Evolutionary conservation across 2,329 filamentous ascomycete genomes (phyloP), one percentile per base, ranked within the genome.

Genomic region (Claviceps humidiphila): DNA sequence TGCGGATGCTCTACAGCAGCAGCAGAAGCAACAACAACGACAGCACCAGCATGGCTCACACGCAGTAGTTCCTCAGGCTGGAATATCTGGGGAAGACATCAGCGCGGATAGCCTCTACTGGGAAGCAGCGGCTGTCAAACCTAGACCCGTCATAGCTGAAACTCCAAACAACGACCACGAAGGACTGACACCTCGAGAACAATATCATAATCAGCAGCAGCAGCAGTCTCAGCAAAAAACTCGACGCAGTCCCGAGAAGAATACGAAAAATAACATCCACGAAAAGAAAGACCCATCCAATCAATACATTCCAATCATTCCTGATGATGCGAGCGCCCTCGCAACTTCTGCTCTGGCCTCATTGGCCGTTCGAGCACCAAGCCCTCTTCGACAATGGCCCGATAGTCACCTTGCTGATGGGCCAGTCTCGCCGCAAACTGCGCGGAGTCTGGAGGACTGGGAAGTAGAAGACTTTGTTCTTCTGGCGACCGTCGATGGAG

Each of bases 381-480:
- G 60, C 71, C 71, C 81, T 81, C 81, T 82, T 81, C 77, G 80
- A 81, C 73, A 65, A 59, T 64, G 66, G 67, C 67, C 74, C 66
- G 74, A 75, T 67, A 80, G 78, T 72, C 78, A 76, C 66, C 70
- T 69, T 58, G 67, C 77, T 68, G 76, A 77, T 68, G 82, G 82
- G 63, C 76, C 86, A 70, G 80, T 85, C 75, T 84, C 87, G 86
- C 86, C 84, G 84, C 85, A 87, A 68, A 77, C 78, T 85, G 91
- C 89, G 90, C 90, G 91, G 82, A 94, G 85, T 78, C 78, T 97
- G 80, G 85, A 90, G 81, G 91, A 96, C 75, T 97, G 91, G 91
- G 89, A 96, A 86, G 90, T 96, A 74, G 91, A 97, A 87, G 90
- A 97, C 77, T 95, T 96, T 81, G 87, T 97, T 74, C 88, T 98